Percentiles rank a stretch among this genome's conserved stretches.
These are phyloP conservation scores for Allodekkera sacchari DNA, from an alignment of 805 yeast species.

Conservation along the genomic window DNA sequence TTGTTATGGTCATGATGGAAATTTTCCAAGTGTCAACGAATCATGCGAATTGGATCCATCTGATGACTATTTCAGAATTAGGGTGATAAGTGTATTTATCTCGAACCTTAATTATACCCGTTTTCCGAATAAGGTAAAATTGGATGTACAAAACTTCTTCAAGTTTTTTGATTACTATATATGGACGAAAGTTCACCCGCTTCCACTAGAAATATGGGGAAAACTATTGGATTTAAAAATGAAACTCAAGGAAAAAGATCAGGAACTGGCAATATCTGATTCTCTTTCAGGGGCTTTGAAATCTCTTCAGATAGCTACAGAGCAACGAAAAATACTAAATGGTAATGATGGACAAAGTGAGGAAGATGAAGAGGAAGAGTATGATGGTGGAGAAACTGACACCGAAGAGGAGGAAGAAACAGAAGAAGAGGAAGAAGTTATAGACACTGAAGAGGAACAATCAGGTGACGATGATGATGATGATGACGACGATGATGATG, in stretches of 20 bases:
- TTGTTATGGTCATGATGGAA: conserved; percentile 56
- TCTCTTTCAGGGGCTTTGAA: conserved; percentile 37
- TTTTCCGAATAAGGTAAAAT: conserved; percentile 8
- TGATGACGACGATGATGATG: conserved; percentile 11
- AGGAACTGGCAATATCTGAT: conserved; percentile 39
- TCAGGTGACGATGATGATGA: conserved; percentile 7
- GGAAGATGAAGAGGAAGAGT: conserved; percentile 12
- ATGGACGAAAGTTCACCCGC: conserved; percentile 49
- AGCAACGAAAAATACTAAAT: no score
- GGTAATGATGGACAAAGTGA: no score
- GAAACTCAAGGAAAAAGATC: conserved; percentile 8
- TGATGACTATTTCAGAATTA: conserved; percentile 64
- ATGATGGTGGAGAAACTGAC: conserved; percentile 10
- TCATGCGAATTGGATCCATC: conserved; percentile 47
- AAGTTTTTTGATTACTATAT: conserved; percentile 66
- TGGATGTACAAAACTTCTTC: conserved; percentile 33
- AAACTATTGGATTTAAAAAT: conserved; percentile 32
- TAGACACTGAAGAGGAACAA: conserved; percentile 8
- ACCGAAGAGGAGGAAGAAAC: conserved; percentile 10
- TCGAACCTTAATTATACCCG: conserved; percentile 15
- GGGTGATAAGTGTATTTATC: conserved; percentile 40
- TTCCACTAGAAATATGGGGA: conserved; percentile 46
- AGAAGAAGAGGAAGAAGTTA: conserved; percentile 8
- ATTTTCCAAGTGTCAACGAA: conserved; percentile 41
- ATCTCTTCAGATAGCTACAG: conserved; percentile 27